phyloP scores from a whole-genome alignment of 2,329 filamentous ascomycete genomes.

The Teratosphaeria destructans region DNA sequence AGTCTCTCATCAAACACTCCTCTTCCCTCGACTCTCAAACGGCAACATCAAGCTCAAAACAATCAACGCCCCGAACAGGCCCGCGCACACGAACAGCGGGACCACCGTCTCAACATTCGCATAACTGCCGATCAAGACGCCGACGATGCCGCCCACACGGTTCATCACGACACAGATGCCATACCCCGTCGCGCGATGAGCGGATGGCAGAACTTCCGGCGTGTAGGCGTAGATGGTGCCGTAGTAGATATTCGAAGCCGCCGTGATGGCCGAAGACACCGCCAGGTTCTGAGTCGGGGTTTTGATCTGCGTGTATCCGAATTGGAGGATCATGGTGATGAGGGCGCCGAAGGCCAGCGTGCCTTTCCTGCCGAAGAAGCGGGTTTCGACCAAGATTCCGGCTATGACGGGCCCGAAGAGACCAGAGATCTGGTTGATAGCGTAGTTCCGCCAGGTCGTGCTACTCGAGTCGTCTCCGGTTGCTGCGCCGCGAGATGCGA shows the following conservation, averaged over 20 bases:
- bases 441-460: not conserved
- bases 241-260: conserved; percentile 15
- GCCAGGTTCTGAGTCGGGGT: conserved; percentile 18
- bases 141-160: conserved; percentile 17
- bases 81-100: conserved; percentile 19
- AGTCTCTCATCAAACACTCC: not conserved
- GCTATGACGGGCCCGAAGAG: not conserved
- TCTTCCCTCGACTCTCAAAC: conserved; percentile 17
- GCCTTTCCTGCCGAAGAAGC: conserved; percentile 13
- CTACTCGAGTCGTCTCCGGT: conserved; percentile 28
- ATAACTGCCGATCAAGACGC: conserved; percentile 17
- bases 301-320: conserved; percentile 18
- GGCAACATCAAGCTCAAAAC: conserved; percentile 16
- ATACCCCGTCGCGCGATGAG: conserved; percentile 17
- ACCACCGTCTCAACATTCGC: conserved; percentile 17
- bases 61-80: conserved; percentile 17
- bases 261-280: conserved; percentile 13
- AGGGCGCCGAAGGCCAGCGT: conserved; percentile 15
- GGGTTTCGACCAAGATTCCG: conserved; percentile 11
- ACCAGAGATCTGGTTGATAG: not conserved
- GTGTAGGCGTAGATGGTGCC: conserved; percentile 18
- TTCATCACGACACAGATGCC: conserved; percentile 18
- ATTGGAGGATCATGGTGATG: conserved; percentile 15
- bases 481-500: conserved; percentile 47
- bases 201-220: conserved; percentile 14